Conservation (phyloP, 768 basidiomycete species). For the Cystobasidiopsis lactophilus region DNA sequence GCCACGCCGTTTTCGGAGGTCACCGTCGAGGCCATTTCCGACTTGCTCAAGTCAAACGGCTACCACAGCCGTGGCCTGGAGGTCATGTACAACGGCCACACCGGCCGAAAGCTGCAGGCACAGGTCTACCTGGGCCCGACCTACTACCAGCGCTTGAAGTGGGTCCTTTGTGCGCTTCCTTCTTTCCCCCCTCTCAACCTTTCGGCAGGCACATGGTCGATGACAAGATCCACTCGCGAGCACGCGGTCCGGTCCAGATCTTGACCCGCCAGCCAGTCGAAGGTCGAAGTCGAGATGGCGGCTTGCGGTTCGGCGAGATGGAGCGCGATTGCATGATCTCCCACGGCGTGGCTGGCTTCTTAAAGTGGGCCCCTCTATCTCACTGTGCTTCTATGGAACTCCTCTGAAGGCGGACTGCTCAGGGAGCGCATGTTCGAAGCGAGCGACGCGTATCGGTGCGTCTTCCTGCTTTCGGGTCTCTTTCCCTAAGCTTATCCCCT, state of each 20-base stretch:
- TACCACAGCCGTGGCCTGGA: constrained; percentile 95
- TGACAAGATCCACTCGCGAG: constrained; percentile 97
- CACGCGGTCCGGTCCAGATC: constrained; percentile 91
- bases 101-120: constrained; percentile 90
- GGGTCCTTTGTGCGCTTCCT: neutral
- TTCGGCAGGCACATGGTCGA: constrained; percentile 89
- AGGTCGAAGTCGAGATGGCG: constrained; percentile 94
- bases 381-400: too few species aligned
- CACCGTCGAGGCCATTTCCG: constrained; percentile 95
- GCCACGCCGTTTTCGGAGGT: constrained; percentile 97
- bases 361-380: constrained; percentile 33
- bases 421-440: constrained; percentile 58
- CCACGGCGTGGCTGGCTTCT: constrained; percentile 89
- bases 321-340: constrained; percentile 90
- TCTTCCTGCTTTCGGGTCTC: constrained; percentile 2
- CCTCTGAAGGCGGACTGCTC: too few species aligned
- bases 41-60: constrained; percentile 60
- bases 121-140: constrained; percentile 97
- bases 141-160: constrained; percentile 87
- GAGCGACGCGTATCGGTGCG: constrained; percentile 13
- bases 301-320: constrained; percentile 99
- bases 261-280: constrained; percentile 93
- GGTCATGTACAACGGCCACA: constrained; percentile 93
- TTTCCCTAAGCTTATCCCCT: constrained; percentile 33
- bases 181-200: neutral